Percentiles rank a stretch among this genome's conserved stretches.
Conservation (phyloP, 202 grass and related monocot species). For the Dendrocalamus latiflorus region DNA sequence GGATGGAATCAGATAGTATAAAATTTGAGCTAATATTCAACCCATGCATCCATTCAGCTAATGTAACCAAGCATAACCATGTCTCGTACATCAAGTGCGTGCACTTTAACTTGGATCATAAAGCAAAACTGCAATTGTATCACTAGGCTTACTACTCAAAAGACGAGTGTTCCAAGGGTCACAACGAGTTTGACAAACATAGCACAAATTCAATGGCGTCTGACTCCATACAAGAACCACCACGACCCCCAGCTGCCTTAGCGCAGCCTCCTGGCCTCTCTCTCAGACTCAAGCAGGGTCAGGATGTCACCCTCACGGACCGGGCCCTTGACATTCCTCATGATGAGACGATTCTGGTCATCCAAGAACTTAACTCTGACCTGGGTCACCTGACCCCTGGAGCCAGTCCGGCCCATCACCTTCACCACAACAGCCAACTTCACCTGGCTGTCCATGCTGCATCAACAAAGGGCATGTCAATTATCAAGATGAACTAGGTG, state of each 20-base stretch:
- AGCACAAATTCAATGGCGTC: not conserved
- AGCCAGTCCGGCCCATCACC: conserved; percentile 77
- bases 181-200: conserved; percentile 13
- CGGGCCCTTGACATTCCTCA: conserved; percentile 78
- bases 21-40: not conserved
- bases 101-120: not conserved
- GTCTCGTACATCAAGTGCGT: not conserved
- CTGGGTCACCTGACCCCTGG: conserved; percentile 84
- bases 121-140: not conserved
- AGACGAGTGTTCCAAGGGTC: not conserved
- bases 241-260: conserved; percentile 16
- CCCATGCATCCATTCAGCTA: not conserved
- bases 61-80: not conserved
- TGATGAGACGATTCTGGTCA: conserved; percentile 94
- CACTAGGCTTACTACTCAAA: conserved; percentile 1
- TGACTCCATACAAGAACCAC: conserved; percentile 5
- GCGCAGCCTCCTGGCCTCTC: conserved; percentile 80
- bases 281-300: conserved; percentile 78
- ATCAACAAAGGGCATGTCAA: not conserved
- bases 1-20: not conserved
- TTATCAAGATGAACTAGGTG: not conserved
- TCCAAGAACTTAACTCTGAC: conserved; percentile 92
- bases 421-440: conserved; percentile 86
- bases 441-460: conserved; percentile 80
- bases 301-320: conserved; percentile 81